Conservation (phyloP, 2,329 filamentous ascomycete species). For the Ampelomyces quisqualis region DNA sequence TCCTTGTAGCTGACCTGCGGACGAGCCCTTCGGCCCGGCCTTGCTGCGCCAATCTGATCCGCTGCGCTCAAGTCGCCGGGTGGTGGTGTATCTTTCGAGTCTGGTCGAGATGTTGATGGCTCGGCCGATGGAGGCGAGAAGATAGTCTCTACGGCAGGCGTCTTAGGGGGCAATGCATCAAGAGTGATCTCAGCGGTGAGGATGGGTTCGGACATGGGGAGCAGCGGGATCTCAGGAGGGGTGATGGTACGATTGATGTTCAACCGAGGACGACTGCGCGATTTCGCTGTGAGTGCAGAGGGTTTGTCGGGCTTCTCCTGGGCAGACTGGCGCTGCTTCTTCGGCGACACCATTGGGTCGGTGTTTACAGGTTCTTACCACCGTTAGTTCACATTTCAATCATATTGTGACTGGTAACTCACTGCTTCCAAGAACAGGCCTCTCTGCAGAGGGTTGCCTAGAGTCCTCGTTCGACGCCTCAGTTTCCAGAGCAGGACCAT, state of each 20-base stretch:
- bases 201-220: conserved; percentile 25
- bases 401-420: too few species aligned
- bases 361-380: conserved; percentile 56
- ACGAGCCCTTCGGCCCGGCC: conserved; percentile 50
- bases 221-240: conserved; percentile 20
- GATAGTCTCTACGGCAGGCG: conserved; percentile 41
- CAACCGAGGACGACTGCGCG: conserved; percentile 24
- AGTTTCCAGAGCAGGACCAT: conserved; percentile 19
- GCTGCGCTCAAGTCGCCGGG: conserved; percentile 43
- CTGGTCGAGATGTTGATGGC: conserved; percentile 41
- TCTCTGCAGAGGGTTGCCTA: conserved; percentile 23
- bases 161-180: conserved; percentile 45
- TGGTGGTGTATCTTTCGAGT: conserved; percentile 48
- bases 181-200: conserved; percentile 33
- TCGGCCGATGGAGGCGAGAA: conserved; percentile 50
- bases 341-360: conserved; percentile 48
- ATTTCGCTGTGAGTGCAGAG: conserved; percentile 18
- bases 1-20: conserved; percentile 53
- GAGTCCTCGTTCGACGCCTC: conserved; percentile 16
- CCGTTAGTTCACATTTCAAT: too few species aligned
- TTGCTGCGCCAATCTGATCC: conserved; percentile 36
- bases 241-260: conserved; percentile 29
- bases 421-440: conserved; percentile 48
- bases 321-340: conserved; percentile 39
- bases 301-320: conserved; percentile 34